Conservation (phyloP, 2,329 filamentous ascomycete genomes). For the Gaeumannomyces tritici region DNA sequence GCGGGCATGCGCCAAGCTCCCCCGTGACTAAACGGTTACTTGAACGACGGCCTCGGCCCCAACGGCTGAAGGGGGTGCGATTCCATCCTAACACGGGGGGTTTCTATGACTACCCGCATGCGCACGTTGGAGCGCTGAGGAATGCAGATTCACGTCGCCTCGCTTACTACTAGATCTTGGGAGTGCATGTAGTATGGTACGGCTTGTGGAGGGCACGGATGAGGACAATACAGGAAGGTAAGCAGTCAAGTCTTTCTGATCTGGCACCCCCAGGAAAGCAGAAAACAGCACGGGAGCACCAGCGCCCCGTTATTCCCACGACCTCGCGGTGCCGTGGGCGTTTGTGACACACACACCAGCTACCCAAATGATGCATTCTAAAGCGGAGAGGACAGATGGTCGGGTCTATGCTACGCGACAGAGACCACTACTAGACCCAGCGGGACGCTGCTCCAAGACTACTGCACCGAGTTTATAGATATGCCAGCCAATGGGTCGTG, state of each 20-base stretch:
- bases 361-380: not conserved
- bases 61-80: not conserved
- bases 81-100: not conserved
- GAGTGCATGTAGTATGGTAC: not conserved
- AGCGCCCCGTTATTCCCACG: too few species aligned
- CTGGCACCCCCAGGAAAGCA: not conserved
- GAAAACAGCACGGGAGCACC: not conserved
- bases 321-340: not conserved
- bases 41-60: not conserved
- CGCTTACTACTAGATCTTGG: not conserved
- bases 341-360: not conserved
- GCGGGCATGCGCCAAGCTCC: not conserved
- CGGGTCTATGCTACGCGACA: too few species aligned
- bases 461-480: not conserved
- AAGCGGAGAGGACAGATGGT: not conserved
- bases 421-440: not conserved
- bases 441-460: not conserved
- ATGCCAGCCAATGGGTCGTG: too few species aligned
- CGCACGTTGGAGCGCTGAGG: not conserved
- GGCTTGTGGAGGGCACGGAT: not conserved
- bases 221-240: not conserved
- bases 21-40: not conserved
- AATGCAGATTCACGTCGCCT: not conserved
- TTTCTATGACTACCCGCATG: not conserved
- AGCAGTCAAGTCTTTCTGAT: not conserved